Evolutionary conservation across 805 yeast genomes (phyloP), one percentile per base, ranked within the genome.

Genomic region (Suhomyces prunicola): DNA sequence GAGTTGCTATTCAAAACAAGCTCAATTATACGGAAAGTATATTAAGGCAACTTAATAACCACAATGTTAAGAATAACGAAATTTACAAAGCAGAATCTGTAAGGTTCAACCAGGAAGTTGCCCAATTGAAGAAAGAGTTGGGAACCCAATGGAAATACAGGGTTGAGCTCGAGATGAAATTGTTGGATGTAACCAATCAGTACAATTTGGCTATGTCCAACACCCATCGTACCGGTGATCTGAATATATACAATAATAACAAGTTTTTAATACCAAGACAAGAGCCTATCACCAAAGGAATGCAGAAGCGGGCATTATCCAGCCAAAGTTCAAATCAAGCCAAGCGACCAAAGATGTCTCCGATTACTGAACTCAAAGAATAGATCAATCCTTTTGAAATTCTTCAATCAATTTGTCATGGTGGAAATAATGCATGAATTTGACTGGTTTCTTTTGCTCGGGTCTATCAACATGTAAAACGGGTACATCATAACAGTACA

Each of bases 401-500:
- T 81, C 87, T 19, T 80, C 83, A 12, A 76, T 57, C 4, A 87
- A 64, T 53, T 84, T 84, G 4, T 78, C 80, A 45, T 78, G 76
- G 51, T 83, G 71, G 52, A 88, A 77, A 51, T 82, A 76, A 67
- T 88, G 93, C 87, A 87, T 86, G 62, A 84, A 82, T 60, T 83
- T 84, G 5, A 79, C 76, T 2, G 85, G 78, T 46, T 78, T 73
- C 33, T 61, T 70, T 49, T 77, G 79, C 6, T 64, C 67, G 1
- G 63, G 70, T 53, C 84, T 72, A 59, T 84, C 85, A 7, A 88
- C 74, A 64, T 88, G 92, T 42, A 88, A 63, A 0, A 88, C 96
- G 0, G 96, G 96, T 5, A 88, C 86, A 62, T 88, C 96, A 64
- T 83, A 87, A 59, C 91, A 83, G 59, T 87, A 88, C 55, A 77